Evolutionary conservation across 331 rosid genomes (phyloP).

Genomic region (Cydonia oblonga): DNA sequence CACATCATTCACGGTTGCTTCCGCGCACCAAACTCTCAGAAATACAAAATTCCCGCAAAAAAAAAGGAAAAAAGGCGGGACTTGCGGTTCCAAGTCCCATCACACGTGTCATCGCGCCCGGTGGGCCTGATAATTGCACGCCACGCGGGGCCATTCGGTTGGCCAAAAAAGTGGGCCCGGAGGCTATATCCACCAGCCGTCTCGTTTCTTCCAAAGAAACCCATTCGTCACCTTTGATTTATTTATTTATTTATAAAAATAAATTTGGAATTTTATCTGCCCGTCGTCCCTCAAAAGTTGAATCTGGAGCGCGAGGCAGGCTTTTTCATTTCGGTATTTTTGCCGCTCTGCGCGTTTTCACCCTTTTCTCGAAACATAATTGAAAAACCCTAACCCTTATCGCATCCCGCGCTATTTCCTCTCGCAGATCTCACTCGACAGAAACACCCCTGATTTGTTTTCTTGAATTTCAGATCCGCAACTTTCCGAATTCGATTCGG

Average conservation of each 20-base stretch:
- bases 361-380: neutral
- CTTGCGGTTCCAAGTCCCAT: neutral
- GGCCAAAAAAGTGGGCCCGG: conserved; percentile 30
- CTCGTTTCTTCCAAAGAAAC: conserved; percentile 44
- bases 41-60: neutral
- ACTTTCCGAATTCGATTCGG: conserved; percentile 5
- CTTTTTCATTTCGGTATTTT: conserved; percentile 41
- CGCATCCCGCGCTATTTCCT: neutral
- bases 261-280: no score
- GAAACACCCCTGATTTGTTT: neutral
- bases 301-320: conserved; percentile 66
- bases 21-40: neutral
- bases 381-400: neutral
- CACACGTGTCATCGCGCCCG: neutral
- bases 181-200: conserved; percentile 42
- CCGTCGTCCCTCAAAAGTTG: conserved; percentile 27
- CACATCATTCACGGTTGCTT: no score
- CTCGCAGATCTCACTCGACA: neutral
- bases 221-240: conserved; percentile 3
- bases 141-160: conserved; percentile 22
- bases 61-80: neutral
- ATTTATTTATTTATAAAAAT: neutral
- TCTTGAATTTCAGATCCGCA: conserved; percentile 40
- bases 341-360: conserved; percentile 41
- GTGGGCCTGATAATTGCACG: neutral